Conservation (phyloP, 768 basidiomycete genomes). For the Agaricus subrufescens region DNA sequence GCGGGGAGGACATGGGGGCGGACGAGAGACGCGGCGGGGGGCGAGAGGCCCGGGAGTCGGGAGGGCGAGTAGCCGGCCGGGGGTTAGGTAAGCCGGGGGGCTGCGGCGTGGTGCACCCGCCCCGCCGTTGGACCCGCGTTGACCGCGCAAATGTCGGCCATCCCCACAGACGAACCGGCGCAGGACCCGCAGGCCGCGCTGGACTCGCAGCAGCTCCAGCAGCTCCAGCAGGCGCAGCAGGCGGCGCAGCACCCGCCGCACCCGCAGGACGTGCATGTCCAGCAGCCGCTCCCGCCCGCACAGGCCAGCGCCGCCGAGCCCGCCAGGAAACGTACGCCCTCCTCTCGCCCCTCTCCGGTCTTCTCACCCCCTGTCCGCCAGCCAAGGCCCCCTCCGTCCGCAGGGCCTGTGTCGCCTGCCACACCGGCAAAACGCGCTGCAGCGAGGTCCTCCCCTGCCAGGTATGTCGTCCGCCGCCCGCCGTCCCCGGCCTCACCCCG, state of each 20-base stretch:
- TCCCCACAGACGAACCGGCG: constrained; percentile 67
- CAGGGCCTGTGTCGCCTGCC: constrained; percentile 76
- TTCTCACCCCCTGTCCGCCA: constrained; percentile 22
- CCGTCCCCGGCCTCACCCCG: background rate
- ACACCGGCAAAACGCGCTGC: constrained; percentile 79
- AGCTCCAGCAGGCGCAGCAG: constrained; percentile 24
- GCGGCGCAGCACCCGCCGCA: constrained; percentile 26
- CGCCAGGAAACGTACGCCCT: constrained; percentile 58
- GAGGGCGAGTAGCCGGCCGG: constrained; percentile 5
- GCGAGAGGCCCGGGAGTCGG: background rate
- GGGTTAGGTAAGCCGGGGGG: constrained; percentile 10
- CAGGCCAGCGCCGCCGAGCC: constrained; percentile 25
- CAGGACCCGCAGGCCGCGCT: constrained; percentile 46
- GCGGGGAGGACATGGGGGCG: constrained; percentile 38
- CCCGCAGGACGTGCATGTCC: constrained; percentile 14
- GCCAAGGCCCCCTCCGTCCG: constrained; percentile 81
- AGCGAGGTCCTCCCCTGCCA: constrained; percentile 81
- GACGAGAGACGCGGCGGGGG: constrained; percentile 10
- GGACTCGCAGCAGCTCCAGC: constrained; percentile 60
- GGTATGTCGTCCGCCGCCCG: constrained; percentile 30
- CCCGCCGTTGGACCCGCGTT: constrained; percentile 18
- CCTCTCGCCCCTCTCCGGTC: constrained; percentile 10
- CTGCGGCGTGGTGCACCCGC: constrained; percentile 21
- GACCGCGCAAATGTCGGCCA: constrained; percentile 63
- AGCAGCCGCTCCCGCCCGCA: constrained; percentile 24